A percentile compares a stretch with the other conserved stretches of the same genome.
phyloP scores from a whole-genome alignment of 441 rosid genomes.

The Jatropha multifida region DNA sequence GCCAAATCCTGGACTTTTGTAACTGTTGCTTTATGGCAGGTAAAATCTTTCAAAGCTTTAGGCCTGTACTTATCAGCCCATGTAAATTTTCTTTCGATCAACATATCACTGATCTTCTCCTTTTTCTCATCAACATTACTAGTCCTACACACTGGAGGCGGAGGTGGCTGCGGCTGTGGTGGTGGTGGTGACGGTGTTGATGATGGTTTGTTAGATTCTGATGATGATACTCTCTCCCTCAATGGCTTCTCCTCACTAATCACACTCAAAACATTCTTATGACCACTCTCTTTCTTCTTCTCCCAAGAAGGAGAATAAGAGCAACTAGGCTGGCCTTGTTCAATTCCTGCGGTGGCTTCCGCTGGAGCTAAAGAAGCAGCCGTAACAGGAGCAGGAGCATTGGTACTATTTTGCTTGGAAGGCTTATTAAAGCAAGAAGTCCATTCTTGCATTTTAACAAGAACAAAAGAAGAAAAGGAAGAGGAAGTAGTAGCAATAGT shows the following conservation, averaged over 20 bases:
- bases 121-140: constrained; percentile 1
- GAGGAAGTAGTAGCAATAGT: constrained; percentile 19
- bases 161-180: neutral
- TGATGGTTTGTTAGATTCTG: constrained; percentile 1
- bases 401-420: neutral
- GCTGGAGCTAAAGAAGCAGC: neutral
- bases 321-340: neutral
- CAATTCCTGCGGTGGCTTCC: neutral
- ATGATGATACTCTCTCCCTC: constrained; percentile 43
- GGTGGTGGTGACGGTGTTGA: neutral
- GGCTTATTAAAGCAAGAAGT: constrained; percentile 32
- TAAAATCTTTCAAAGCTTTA: constrained; percentile 38
- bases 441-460: constrained; percentile 35
- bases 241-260: constrained; percentile 41
- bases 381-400: neutral
- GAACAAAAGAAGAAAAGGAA: constrained; percentile 29
- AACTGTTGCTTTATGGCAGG: constrained; percentile 45
- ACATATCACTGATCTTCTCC: neutral
- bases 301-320: neutral
- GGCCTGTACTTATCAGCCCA: constrained; percentile 47
- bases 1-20: constrained; percentile 33
- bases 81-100: constrained; percentile 10
- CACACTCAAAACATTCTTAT: neutral
- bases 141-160: neutral
- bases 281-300: neutral